Percentiles rank a stretch among this genome's conserved stretches.
Conservation (phyloP, 176 grass and related monocot species). For the Carex parvula region DNA sequence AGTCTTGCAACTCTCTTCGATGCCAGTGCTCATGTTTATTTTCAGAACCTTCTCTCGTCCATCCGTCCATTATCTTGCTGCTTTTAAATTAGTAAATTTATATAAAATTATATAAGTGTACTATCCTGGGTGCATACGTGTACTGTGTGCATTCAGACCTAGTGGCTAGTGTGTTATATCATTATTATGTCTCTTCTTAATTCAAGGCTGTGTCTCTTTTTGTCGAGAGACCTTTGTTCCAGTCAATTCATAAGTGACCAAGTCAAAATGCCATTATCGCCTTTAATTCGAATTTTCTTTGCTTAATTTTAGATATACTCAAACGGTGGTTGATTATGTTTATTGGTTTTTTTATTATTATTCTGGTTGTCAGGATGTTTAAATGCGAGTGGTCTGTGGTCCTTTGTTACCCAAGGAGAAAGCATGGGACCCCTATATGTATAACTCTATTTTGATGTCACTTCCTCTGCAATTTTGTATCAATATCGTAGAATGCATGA, state of each 20-base stretch:
- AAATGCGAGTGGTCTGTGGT: conserved; percentile 23
- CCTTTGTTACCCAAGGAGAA: conserved; percentile 4
- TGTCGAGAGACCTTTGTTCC: conserved; percentile 2
- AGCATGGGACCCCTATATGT: conserved; percentile 10
- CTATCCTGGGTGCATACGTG: conserved; percentile 1
- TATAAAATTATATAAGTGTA: neutral
- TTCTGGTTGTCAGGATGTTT: conserved; percentile 12
- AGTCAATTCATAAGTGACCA: conserved; percentile 1
- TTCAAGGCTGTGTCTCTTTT: conserved; percentile 15
- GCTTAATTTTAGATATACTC: neutral
- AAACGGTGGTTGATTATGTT: neutral
- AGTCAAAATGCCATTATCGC: conserved; percentile 16
- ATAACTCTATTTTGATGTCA: conserved; percentile 9
- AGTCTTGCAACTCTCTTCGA: conserved; percentile 8
- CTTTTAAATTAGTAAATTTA: neutral
- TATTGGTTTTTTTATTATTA: neutral
- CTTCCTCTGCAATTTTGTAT: neutral
- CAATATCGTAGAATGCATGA: neutral
- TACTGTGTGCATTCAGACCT: conserved; percentile 9
- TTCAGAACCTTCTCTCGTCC: conserved; percentile 30
- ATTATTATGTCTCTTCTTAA: conserved; percentile 26
- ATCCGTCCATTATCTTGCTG: neutral
- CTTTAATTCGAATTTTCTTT: conserved; percentile 26
- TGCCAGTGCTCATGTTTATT: neutral
- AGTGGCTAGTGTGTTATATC: neutral